Evolutionary conservation across 192 early-diverging fungal species (phyloP).

Genomic region (Phycomyces blakesleeanus): DNA sequence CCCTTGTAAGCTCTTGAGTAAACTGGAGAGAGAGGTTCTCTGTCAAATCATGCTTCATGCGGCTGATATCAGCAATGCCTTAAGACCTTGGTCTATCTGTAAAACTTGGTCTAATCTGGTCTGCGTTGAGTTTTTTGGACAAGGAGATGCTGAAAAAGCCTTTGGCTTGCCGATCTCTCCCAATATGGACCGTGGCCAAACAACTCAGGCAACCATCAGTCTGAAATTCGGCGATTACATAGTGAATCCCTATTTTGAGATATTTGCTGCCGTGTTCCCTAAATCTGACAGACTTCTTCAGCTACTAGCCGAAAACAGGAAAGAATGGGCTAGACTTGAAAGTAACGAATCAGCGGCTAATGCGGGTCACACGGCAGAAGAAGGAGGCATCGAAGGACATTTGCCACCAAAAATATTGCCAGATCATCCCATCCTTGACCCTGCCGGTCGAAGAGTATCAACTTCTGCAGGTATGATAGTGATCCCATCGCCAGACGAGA

Average conservation of each 20-base stretch:
- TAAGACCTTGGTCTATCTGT: constrained; percentile 80
- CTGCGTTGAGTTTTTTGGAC: constrained; percentile 80
- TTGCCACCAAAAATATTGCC: constrained; percentile 12
- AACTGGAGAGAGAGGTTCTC: constrained; percentile 49
- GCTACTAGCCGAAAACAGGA: constrained; percentile 50
- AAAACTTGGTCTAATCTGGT: constrained; percentile 89
- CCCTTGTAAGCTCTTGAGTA: neutral
- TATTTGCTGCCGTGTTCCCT: constrained; percentile 76
- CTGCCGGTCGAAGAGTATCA: constrained; percentile 36
- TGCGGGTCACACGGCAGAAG: neutral
- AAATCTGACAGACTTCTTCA: constrained; percentile 57
- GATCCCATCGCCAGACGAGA: constrained; percentile 29
- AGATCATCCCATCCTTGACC: constrained; percentile 19
- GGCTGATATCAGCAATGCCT: constrained; percentile 86
- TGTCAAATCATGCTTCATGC: constrained; percentile 78
- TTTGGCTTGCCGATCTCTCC: constrained; percentile 77
- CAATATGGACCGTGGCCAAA: constrained; percentile 79
- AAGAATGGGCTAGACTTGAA: constrained; percentile 49
- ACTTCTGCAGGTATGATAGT: constrained; percentile 43
- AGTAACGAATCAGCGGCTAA: constrained; percentile 7
- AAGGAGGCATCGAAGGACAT: constrained; percentile 9
- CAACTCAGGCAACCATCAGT: constrained; percentile 69
- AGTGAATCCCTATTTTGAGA: constrained; percentile 81
- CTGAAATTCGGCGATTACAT: constrained; percentile 85
- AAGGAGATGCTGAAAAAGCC: constrained; percentile 80